A percentile compares a stretch with the other conserved stretches of the same genome.
These are phyloP conservation scores for Blastobotrys robertii DNA, from an alignment of 805 yeast species.

Conservation along the genomic window DNA sequence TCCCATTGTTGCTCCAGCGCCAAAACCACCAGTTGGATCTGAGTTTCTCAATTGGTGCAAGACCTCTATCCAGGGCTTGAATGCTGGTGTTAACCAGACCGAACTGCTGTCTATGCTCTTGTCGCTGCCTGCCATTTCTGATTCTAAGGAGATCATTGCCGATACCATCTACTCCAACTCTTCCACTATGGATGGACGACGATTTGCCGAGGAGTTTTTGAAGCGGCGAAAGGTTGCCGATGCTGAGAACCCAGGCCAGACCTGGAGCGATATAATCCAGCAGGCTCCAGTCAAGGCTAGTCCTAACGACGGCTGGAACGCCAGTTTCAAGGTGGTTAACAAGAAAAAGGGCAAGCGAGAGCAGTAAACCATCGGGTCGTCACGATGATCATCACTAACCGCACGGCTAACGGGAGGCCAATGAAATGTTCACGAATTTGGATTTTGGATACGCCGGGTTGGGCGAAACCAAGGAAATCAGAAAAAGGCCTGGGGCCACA, in stretches of 20 bases:
- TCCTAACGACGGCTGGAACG: constrained; percentile 29
- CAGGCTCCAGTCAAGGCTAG: constrained; percentile 23
- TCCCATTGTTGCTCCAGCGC: constrained; percentile 9
- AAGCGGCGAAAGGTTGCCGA: constrained; percentile 71
- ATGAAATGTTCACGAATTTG: no score
- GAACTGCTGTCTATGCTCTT: constrained; percentile 74
- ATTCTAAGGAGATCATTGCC: constrained; percentile 75
- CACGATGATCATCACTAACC: no score
- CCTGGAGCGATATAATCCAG: constrained; percentile 67
- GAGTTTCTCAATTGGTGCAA: constrained; percentile 35
- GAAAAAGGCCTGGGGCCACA: no score
- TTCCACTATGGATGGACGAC: constrained; percentile 85
- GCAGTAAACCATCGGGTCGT: no score
- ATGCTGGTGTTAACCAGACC: constrained; percentile 64
- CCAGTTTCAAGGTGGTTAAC: constrained; percentile 50
- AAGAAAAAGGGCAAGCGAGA: constrained; percentile 35
- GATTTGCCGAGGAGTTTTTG: constrained; percentile 85
- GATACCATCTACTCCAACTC: constrained; percentile 87
- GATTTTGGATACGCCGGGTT: no score
- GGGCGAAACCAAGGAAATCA: no score
- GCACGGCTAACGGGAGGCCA: no score
- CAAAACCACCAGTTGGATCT: constrained; percentile 9
- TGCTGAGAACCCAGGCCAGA: constrained; percentile 33
- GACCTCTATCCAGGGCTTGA: constrained; percentile 37
- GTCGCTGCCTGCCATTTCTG: constrained; percentile 66